Conservation (phyloP, 1,284 basidiomycete genomes). For the Cryptococcus hybrid region DNA sequence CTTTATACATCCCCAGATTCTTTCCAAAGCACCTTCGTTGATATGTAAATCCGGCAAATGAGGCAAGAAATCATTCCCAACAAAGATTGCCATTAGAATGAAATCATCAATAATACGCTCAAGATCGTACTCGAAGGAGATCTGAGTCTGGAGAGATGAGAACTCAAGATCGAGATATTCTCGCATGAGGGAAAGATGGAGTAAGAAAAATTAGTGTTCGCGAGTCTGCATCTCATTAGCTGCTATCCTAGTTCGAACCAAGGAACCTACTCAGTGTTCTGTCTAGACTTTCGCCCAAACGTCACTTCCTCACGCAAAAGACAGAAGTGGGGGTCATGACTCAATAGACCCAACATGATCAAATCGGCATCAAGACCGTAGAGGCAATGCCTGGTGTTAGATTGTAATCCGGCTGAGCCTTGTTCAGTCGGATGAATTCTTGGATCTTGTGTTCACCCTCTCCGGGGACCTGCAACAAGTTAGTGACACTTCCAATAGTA, state of each 20-base stretch:
- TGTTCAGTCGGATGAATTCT: slow-evolving; percentile 94
- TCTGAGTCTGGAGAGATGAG: slow-evolving; percentile 54
- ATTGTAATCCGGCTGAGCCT: slow-evolving; percentile 88
- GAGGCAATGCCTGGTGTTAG: slow-evolving; percentile 75
- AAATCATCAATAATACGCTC: slow-evolving; percentile 98
- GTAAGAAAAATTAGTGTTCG: slow-evolving; percentile 90
- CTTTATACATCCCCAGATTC: slow-evolving; percentile 93
- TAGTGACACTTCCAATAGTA: background rate
- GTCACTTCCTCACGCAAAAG: slow-evolving; percentile 96
- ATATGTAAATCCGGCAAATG: slow-evolving; percentile 97
- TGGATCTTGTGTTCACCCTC: slow-evolving; percentile 99
- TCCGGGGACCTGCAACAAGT: slow-evolving; percentile 63
- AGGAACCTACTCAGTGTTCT: slow-evolving; percentile 61
- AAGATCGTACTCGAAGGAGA: slow-evolving; percentile 73
- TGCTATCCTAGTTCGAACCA: too few relatives aligned
- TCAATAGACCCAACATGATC: slow-evolving; percentile 95
- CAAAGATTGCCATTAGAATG: slow-evolving; percentile 97
- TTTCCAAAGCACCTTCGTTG: slow-evolving; percentile 92
- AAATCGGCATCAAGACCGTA: slow-evolving; percentile 98
- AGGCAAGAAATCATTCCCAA: slow-evolving; percentile 99
- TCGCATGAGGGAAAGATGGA: slow-evolving; percentile 91
- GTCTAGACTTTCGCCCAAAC: slow-evolving; percentile 80
- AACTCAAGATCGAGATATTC: slow-evolving; percentile 98
- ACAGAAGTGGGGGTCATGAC: slow-evolving; percentile 99
- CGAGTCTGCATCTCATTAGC: slow-evolving; percentile 51